Evolutionary conservation across 257 asterid species (phyloP).

Genomic region (Solanum ahanhuiri): DNA sequence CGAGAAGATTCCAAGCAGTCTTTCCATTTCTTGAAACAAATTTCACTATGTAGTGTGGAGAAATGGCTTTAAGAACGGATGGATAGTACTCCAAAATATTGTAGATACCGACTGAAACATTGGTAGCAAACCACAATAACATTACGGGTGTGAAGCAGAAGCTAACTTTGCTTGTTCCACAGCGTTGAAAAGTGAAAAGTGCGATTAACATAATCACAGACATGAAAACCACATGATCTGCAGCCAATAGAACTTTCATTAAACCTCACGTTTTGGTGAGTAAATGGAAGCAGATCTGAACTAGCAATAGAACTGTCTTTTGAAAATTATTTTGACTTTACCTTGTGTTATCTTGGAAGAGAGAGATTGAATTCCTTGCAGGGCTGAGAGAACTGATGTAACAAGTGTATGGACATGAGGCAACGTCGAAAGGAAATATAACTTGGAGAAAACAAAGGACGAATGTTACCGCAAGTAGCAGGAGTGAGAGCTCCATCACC

Average conservation of each 20-base stretch:
- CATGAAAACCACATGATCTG: conserved; percentile 57
- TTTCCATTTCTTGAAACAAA: conserved; percentile 32
- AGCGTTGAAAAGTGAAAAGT: conserved; percentile 50
- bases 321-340: neutral
- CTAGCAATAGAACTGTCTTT: neutral
- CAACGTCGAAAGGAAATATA: neutral
- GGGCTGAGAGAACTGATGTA: conserved; percentile 60
- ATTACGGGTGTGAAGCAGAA: conserved; percentile 54
- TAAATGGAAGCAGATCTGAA: neutral
- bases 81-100: conserved; percentile 39
- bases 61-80: conserved; percentile 36
- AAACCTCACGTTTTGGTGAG: neutral
- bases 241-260: neutral
- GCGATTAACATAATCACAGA: conserved; percentile 36
- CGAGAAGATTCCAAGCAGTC: conserved; percentile 46
- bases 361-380: conserved; percentile 63
- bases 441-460: neutral
- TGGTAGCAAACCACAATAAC: conserved; percentile 53
- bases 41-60: conserved; percentile 45
- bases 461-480: conserved; percentile 49
- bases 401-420: neutral
- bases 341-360: conserved; percentile 63
- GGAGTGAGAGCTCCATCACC: conserved; percentile 86
- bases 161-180: conserved; percentile 63
- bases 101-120: conserved; percentile 46